Evolutionary conservation across 805 yeast genomes (phyloP).

Genomic region (Metschnikowia gelsemii): DNA sequence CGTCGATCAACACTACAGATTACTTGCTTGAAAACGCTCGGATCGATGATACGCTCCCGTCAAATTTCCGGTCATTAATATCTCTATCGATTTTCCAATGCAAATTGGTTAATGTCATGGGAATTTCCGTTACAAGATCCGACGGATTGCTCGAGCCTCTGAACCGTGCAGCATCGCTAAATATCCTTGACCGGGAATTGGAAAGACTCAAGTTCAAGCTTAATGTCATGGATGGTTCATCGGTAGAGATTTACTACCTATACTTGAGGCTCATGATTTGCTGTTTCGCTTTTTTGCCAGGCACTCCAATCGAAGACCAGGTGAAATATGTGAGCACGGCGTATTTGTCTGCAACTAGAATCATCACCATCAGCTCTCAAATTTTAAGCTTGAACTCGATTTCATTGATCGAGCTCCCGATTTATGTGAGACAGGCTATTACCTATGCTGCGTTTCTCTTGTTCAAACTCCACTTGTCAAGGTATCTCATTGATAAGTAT

Average conservation of each 20-base stretch:
- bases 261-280: constrained; percentile 81
- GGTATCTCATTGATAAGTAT: constrained; percentile 67
- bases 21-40: constrained; percentile 78
- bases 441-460: constrained; percentile 75
- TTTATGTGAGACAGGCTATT: constrained; percentile 82
- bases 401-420: constrained; percentile 79
- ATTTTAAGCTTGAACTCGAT: constrained; percentile 55
- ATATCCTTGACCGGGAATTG: constrained; percentile 75
- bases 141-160: constrained; percentile 87
- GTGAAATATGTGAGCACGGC: constrained; percentile 80
- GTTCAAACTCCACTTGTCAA: constrained; percentile 79
- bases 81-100: constrained; percentile 80
- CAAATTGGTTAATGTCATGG: constrained; percentile 81
- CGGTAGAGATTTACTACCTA: constrained; percentile 73
- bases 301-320: constrained; percentile 83
- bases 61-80: constrained; percentile 67
- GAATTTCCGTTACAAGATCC: constrained; percentile 77
- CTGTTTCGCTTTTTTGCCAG: constrained; percentile 88
- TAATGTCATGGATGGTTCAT: constrained; percentile 59
- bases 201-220: constrained; percentile 67
- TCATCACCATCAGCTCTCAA: constrained; percentile 73
- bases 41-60: constrained; percentile 62
- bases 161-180: constrained; percentile 75
- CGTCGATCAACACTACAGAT: constrained; percentile 76
- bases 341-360: constrained; percentile 74